Conservation (phyloP, 495 filamentous ascomycete species). For the Bombardia bombarda region DNA sequence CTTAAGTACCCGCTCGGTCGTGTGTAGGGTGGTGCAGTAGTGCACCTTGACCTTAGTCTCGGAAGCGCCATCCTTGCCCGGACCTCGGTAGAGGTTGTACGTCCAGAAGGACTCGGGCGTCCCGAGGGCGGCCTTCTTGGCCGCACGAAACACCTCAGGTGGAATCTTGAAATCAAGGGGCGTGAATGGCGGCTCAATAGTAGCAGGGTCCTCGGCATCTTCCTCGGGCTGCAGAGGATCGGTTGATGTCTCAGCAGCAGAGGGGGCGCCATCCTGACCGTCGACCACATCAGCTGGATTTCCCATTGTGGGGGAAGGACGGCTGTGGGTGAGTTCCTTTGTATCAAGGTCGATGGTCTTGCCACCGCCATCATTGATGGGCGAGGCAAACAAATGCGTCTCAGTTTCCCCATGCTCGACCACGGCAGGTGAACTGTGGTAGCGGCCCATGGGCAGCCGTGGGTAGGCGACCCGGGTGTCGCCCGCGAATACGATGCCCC, state of each 20-base stretch:
- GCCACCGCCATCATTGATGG: neutral
- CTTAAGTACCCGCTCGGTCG: constrained; percentile 55
- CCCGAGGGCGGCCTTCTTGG: constrained; percentile 30
- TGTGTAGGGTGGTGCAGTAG: constrained; percentile 62
- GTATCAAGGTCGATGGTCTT: too few relatives aligned
- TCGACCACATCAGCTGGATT: too few relatives aligned
- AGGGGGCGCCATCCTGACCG: neutral
- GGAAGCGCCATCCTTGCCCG: constrained; percentile 21
- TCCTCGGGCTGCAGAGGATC: neutral
- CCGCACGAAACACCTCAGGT: constrained; percentile 33
- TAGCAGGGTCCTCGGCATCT: neutral
- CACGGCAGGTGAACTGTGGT: constrained; percentile 4
- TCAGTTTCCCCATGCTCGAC: neutral
- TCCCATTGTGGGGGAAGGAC: neutral
- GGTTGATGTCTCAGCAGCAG: neutral
- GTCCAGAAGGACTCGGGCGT: constrained; percentile 54
- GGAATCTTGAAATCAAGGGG: constrained; percentile 37
- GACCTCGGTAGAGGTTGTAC: constrained; percentile 53
- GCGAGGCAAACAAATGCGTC: neutral
- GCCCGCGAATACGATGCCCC: constrained; percentile 31
- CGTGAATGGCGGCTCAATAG: constrained; percentile 24
- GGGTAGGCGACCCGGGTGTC: constrained; percentile 14
- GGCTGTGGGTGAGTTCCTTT: neutral
- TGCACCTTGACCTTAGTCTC: constrained; percentile 52
- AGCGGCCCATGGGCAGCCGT: constrained; percentile 5